A percentile compares a stretch with the other conserved stretches of the same genome.
These are phyloP conservation scores for Ehretia macrophylla DNA, from an alignment of 257 asterid species.

Conservation along the genomic window DNA sequence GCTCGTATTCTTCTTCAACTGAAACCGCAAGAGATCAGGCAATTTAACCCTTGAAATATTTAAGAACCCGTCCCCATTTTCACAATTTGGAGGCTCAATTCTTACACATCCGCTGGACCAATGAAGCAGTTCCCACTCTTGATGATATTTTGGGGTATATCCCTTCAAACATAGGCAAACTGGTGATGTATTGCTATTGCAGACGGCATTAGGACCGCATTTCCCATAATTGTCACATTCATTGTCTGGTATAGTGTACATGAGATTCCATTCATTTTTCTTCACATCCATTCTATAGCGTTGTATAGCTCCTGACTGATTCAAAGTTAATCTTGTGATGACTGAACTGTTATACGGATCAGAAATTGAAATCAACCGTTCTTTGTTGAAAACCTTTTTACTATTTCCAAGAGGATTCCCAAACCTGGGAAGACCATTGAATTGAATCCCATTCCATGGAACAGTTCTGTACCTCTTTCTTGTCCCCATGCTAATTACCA, in stretches of 20 bases:
- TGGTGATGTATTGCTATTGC: slow-evolving; percentile 19
- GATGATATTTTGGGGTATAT: slow-evolving; percentile 14
- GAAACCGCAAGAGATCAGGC: slow-evolving; percentile 22
- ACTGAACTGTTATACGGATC: slow-evolving; percentile 8
- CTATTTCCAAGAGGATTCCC: not conserved
- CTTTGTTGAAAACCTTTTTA: not conserved
- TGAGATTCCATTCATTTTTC: slow-evolving; percentile 6
- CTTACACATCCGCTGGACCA: slow-evolving; percentile 31
- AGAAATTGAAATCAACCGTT: not conserved
- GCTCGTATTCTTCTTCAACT: slow-evolving; percentile 24
- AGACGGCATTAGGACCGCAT: slow-evolving; percentile 28
- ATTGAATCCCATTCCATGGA: slow-evolving; percentile 19
- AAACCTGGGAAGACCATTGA: slow-evolving; percentile 17
- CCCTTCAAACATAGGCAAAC: slow-evolving; percentile 27
- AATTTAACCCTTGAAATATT: slow-evolving; percentile 26
- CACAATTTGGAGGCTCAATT: slow-evolving; percentile 12
- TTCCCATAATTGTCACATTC: slow-evolving; percentile 17
- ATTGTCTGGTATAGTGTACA: slow-evolving; percentile 11
- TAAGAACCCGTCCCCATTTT: slow-evolving; percentile 23
- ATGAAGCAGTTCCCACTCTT: slow-evolving; percentile 21
- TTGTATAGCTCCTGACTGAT: slow-evolving; percentile 1
- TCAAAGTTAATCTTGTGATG: not conserved
- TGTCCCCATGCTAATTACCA: slow-evolving; percentile 14
- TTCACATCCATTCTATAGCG: slow-evolving; percentile 9
- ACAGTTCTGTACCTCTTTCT: slow-evolving; percentile 10